Percentiles rank a stretch among this genome's conserved stretches.
Conservation (phyloP, 1,284 basidiomycete genomes). For the Agaricales sp. region DNA sequence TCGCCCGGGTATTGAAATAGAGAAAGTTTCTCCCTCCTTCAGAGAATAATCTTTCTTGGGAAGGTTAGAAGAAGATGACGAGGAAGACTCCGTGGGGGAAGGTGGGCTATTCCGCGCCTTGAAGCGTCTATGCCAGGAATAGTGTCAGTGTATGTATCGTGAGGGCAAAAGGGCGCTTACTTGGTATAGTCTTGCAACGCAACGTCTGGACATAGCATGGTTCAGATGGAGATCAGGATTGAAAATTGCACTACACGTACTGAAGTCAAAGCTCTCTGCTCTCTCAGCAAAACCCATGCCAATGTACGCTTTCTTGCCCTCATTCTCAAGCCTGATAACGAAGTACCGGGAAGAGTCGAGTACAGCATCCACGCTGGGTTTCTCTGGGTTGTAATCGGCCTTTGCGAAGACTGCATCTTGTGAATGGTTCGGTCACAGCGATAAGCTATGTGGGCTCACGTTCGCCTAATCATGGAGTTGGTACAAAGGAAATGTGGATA, state of each 20-base stretch:
- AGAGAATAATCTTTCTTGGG: slow-evolving; percentile 93
- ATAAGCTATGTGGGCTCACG: slow-evolving; percentile 27
- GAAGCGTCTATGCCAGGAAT: slow-evolving; percentile 48
- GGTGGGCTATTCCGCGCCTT: slow-evolving; percentile 49
- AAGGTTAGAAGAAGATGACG: slow-evolving; percentile 43
- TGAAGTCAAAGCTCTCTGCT: slow-evolving; percentile 90
- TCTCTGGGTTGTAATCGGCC: slow-evolving; percentile 76
- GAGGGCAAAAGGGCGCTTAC: slow-evolving; percentile 29
- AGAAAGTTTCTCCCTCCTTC: slow-evolving; percentile 95
- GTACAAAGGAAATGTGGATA: slow-evolving; percentile 8
- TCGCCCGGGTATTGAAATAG: slow-evolving; percentile 80
- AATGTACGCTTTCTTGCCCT: slow-evolving; percentile 82
- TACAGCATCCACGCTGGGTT: slow-evolving; percentile 87
- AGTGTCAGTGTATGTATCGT: slow-evolving; percentile 3
- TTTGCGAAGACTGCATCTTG: slow-evolving; percentile 74
- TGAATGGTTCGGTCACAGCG: slow-evolving; percentile 8
- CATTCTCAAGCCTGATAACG: slow-evolving; percentile 85
- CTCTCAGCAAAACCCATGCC: slow-evolving; percentile 92
- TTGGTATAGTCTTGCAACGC: slow-evolving; percentile 94
- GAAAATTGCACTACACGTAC: slow-evolving; percentile 35
- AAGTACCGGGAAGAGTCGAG: slow-evolving; percentile 96
- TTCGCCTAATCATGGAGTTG: slow-evolving; percentile 36
- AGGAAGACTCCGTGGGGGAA: slow-evolving; percentile 26
- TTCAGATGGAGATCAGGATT: slow-evolving; percentile 8
- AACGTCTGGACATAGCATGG: slow-evolving; percentile 47